Conservation (phyloP, 257 asterid species). For the Solanum bukasovii region DNA sequence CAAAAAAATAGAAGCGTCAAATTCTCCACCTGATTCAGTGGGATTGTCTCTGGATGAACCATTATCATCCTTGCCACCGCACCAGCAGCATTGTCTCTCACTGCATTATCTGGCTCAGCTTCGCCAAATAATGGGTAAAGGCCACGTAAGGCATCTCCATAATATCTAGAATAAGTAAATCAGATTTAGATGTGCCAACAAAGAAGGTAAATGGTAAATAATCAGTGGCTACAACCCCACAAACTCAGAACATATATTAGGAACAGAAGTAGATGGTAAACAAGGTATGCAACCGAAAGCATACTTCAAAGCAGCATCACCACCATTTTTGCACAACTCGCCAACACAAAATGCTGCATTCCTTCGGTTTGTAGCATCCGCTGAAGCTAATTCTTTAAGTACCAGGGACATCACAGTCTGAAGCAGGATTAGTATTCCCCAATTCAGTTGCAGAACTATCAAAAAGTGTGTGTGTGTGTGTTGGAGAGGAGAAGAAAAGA, state of each 20-base stretch:
- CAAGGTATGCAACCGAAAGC: conserved; percentile 17
- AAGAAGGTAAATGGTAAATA: not conserved
- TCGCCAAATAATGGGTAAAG: conserved; percentile 84
- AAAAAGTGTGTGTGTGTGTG: not conserved
- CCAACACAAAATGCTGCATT: conserved; percentile 98
- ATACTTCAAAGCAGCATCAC: conserved; percentile 71
- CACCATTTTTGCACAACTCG: conserved; percentile 95
- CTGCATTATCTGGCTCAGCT: conserved; percentile 91
- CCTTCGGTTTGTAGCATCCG: conserved; percentile 78
- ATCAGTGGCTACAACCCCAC: not conserved
- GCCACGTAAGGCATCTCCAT: conserved; percentile 51
- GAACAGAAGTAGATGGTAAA: not conserved
- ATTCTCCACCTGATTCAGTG: conserved; percentile 64
- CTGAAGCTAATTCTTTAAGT: conserved; percentile 82
- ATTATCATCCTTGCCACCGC: conserved; percentile 98
- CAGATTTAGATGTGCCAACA: not conserved
- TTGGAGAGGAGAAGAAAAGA: not conserved
- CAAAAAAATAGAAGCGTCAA: not conserved
- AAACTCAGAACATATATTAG: not conserved
- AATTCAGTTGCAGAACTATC: conserved; percentile 5
- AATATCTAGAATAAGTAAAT: conserved; percentile 36
- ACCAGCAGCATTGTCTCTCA: conserved; percentile 96
- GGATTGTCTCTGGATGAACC: conserved; percentile 80
- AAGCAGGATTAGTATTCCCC: conserved; percentile 11
- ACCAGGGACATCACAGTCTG: conserved; percentile 85